Evolutionary conservation across 1,139 yeast genomes (phyloP), one percentile per base, ranked within the genome.

Genomic region (Saccharomycopsis crataegensis): DNA sequence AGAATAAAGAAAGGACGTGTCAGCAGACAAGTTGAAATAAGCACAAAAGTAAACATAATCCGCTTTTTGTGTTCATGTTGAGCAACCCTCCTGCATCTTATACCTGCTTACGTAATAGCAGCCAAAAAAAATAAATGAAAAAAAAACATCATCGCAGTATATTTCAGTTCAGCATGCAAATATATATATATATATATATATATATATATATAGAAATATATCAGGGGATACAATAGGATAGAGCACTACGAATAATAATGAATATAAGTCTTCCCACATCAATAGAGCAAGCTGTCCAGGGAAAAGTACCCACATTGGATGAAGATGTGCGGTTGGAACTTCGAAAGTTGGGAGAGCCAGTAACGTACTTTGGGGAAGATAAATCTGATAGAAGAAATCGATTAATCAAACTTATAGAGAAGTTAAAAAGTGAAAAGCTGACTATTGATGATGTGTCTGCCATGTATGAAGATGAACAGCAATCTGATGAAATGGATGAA

Each of bases 381-480:
- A 76, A 72, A 7, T 77, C 76, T 1, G 83, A 75, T 33, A 70
- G 96, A 61, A 70, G 95, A 58, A 77, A 74, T 33, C 67, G 96
- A 55, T 68, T 88, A 53, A 70, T 74, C 32, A 64, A 66, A 49
- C 61, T 76, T n/a, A 62, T 78, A 45, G 38, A 36, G 8, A 43
- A 34, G 14, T n/a, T 45, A 31, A 22, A 45, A 42, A 43, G 14
- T 41, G 33, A 36, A 40, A 41, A 42, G 7, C 38, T 36, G 4
- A 6, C 17, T n/a, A 12, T 41, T 9, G 16, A 8, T 22, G 46
- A 14, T 22, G 14, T 22, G 16, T 3, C 28, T 22, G 4, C 28
- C 28, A 22, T 14, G 11, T 3, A 22, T 14, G 37, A 45, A 16
- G 40, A 9, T 22, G 38, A 45, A 6, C 48, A 45, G n/a, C 40